Conservation (phyloP, 2,329 filamentous ascomycete genomes). For the Colletotrichum salicis region DNA sequence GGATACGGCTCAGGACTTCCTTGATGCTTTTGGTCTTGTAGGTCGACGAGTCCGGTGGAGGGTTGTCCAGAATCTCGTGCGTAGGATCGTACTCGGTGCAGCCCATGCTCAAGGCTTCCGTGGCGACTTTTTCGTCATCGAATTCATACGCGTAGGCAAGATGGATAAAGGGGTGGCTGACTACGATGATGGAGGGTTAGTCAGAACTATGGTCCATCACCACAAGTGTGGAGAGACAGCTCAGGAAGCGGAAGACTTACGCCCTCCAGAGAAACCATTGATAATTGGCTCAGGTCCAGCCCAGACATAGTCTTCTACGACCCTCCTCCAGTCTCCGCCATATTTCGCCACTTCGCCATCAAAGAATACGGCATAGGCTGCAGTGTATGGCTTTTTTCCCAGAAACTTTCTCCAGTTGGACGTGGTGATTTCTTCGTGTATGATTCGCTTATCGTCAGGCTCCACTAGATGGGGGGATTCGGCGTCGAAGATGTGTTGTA, state of each 20-base stretch:
- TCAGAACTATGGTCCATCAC: neutral
- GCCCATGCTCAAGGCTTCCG: neutral
- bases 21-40: neutral
- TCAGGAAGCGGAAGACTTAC: neutral
- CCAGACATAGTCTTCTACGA: neutral
- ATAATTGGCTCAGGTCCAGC: neutral
- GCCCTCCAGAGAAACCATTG: neutral
- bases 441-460: neutral
- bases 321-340: neutral
- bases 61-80: neutral
- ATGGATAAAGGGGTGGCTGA: neutral
- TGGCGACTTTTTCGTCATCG: neutral
- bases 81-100: constrained; percentile 1
- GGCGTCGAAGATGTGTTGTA: neutral
- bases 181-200: neutral
- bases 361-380: neutral
- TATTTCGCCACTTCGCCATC: neutral
- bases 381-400: neutral
- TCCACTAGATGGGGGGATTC: neutral
- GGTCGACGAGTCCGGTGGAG: neutral
- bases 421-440: neutral
- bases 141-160: neutral
- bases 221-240: neutral
- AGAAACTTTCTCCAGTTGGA: neutral
- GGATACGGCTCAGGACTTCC: neutral